Evolutionary conservation across 257 asterid species (phyloP), one percentile per base, ranked within the genome.

Genomic region (Primulina tabacum): DNA sequence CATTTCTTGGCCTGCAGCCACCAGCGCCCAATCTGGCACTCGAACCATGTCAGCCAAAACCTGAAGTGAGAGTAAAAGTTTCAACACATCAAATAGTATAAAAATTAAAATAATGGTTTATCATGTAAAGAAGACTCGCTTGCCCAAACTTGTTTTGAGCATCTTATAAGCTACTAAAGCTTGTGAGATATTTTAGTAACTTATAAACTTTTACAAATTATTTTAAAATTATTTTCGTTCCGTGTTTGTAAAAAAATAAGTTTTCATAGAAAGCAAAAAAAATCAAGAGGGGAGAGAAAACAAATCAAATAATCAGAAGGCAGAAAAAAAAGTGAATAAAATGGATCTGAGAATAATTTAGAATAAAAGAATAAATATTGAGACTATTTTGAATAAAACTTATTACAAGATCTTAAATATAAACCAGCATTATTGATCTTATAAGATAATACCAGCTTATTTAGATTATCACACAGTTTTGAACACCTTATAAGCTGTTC

Each of bases 1-100:
- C 97, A 91, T 82, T 82, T 91, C 97, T 73, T 86, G 99, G 29
- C 96, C 99, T 65, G 96, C 93, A 64, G 97, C 99, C 84, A 89
- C 97, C 62, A 91, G 82, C 59, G 99, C 95, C 97, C 97, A 94
- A 77, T 85, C 97, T 28, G 99, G 99, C 68, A 89, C 97, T 70
- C 97, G 80, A 61, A 94, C 87, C 97, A 94, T 84, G 85, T 94
- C 99, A 29, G 91, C 90, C 77, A 91, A 76, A 55, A 94, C 91
- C 99, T 94, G 78, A 18, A 75, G 29, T 47, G 14, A 47, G 68
- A 76, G 57, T 65, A 18, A 64, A 62, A 28, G 72, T 60, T 65
- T 71, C 71, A 71, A 52, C 72, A 34, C 0, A 29, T 62, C 61
- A 65, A 38, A 1, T 50, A 24, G 17, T 28, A 37, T 43, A 5